Conservation (phyloP, 768 basidiomycete species). For the Amanita subjunquillea region DNA sequence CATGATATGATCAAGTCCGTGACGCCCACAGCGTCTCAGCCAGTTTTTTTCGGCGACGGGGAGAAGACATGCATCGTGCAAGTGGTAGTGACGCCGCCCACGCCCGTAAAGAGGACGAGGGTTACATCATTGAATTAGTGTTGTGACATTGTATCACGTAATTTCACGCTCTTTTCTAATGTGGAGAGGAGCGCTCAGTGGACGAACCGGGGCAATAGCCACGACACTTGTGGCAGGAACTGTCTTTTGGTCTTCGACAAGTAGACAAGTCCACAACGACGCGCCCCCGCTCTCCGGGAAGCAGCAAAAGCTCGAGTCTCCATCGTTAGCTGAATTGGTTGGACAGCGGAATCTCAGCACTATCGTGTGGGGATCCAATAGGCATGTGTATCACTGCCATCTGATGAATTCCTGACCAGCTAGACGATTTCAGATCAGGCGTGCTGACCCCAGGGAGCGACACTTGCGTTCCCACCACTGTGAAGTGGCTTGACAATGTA, state of each 20-base stretch:
- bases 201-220: conserved; percentile 9
- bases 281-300: conserved; percentile 6
- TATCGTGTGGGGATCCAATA: conserved; percentile 71
- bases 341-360: conserved; percentile 29
- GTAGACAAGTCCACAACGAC: conserved; percentile 19
- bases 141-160: neutral
- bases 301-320: conserved; percentile 10
- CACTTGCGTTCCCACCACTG: conserved; percentile 40
- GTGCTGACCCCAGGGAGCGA: conserved; percentile 20
- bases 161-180: conserved; percentile 10
- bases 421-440: neutral
- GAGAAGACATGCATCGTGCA: conserved; percentile 13
- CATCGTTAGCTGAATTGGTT: conserved; percentile 1
- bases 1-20: neutral
- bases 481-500: conserved; percentile 51
- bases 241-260: conserved; percentile 27
- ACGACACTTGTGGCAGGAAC: conserved; percentile 24
- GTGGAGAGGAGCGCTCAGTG: neutral
- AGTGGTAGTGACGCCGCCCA: conserved; percentile 22
- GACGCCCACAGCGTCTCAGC: conserved; percentile 13
- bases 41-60: conserved; percentile 17
- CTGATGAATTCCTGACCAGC: conserved; percentile 1
- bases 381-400: conserved; percentile 25
- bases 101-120: conserved; percentile 15
- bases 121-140: conserved; percentile 5